phyloP scores from a whole-genome alignment of 208 protist species.

The Acanthamoeba divionensis region DNA sequence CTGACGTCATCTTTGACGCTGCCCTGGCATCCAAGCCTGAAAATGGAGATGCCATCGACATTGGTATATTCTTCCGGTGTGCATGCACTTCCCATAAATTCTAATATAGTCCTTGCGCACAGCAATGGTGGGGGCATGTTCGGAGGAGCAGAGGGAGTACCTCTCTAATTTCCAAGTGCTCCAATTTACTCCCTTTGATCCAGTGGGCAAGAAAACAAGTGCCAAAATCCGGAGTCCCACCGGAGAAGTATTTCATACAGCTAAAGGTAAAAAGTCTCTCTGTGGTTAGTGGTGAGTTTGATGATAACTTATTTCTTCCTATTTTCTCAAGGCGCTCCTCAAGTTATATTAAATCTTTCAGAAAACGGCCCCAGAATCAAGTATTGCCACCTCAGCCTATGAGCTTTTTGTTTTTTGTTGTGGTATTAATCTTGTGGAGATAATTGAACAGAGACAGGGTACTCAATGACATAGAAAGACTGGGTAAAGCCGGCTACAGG shows the following conservation, averaged over 20 bases:
- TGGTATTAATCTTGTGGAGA: too few species aligned
- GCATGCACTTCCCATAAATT: too few species aligned
- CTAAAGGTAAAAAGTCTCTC: too few species aligned
- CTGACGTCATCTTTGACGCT: conserved; percentile 57
- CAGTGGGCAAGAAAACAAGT: conserved; percentile 67
- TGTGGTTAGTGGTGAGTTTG: too few species aligned
- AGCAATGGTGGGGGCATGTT: not conserved
- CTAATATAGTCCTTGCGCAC: not conserved
- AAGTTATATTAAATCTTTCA: conserved; percentile 62
- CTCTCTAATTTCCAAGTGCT: not conserved
- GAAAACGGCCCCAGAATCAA: conserved; percentile 65
- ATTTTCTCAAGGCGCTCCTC: too few species aligned
- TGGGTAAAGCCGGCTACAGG: not conserved
- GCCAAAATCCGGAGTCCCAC: conserved; percentile 71
- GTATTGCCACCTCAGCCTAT: too few species aligned
- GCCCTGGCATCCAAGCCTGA: conserved; percentile 58
- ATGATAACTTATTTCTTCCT: too few species aligned
- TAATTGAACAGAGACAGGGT: too few species aligned
- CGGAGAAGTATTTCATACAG: conserved; percentile 82
- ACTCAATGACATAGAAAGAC: not conserved
- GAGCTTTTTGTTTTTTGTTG: too few species aligned
- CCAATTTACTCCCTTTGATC: conserved; percentile 73
- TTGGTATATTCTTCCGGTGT: not conserved
- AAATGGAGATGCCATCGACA: conserved; percentile 66
- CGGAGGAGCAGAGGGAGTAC: conserved; percentile 32